Evolutionary conservation across 371 early-diverging fungal species (phyloP).

Genomic region (Mucor saturninus): DNA sequence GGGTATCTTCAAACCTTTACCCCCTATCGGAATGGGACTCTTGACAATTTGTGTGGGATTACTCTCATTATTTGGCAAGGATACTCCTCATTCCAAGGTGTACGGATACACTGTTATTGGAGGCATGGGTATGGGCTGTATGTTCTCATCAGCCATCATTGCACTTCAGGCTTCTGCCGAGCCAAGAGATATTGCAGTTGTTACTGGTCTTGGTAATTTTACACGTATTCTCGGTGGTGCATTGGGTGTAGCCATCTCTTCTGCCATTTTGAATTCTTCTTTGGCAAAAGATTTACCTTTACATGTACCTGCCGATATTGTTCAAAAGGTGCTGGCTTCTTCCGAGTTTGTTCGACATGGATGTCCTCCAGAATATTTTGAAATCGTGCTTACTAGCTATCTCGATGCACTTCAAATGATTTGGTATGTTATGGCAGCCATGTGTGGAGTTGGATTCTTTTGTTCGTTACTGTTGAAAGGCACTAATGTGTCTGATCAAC

Average conservation of each 20-base stretch:
- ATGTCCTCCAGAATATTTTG: conserved; percentile 23
- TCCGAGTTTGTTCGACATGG: conserved; percentile 29
- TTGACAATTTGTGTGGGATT: conserved; percentile 23
- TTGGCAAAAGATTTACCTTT: conserved; percentile 18
- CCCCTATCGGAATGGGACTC: conserved; percentile 31
- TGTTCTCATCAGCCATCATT: conserved; percentile 35
- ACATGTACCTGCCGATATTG: conserved; percentile 23
- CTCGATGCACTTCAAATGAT: conserved; percentile 16
- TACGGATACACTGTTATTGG: conserved; percentile 30
- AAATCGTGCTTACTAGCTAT: conserved; percentile 15
- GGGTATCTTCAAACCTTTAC: conserved; percentile 45
- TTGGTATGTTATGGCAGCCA: conserved; percentile 26
- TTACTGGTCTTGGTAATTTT: conserved; percentile 35
- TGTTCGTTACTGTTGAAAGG: conserved; percentile 9
- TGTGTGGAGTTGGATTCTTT: conserved; percentile 15
- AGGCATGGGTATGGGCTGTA: conserved; percentile 25
- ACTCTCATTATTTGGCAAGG: conserved; percentile 19
- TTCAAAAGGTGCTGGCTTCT: conserved; percentile 12
- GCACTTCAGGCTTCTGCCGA: conserved; percentile 31
- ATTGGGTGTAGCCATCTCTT: conserved; percentile 33
- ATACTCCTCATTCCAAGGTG: conserved; percentile 14
- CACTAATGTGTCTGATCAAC: conserved; percentile 11
- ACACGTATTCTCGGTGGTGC: conserved; percentile 38
- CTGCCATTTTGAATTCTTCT: conserved; percentile 30
- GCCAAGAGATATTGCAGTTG: conserved; percentile 34